phyloP scores from a whole-genome alignment of 2,329 filamentous ascomycete species.

The Pseudocercospora pini-densiflorae region DNA sequence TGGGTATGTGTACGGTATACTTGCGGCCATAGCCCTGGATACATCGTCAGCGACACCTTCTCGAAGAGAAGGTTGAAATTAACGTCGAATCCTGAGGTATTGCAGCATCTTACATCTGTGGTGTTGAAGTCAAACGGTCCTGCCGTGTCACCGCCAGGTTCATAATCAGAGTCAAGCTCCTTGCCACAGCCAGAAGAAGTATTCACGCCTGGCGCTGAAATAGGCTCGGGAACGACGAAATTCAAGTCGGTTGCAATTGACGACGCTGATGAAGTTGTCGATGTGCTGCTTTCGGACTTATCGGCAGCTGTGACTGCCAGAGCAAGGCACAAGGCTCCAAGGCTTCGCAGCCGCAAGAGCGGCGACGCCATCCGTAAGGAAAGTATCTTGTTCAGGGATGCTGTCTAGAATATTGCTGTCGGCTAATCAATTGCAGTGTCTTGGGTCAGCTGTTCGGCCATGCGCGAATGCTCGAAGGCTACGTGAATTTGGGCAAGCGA shows the following conservation, averaged over 20 bases:
- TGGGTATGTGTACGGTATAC: slow-evolving; percentile 45
- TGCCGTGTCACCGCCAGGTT: slow-evolving; percentile 4
- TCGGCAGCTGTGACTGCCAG: not conserved
- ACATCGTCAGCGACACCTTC: not conserved
- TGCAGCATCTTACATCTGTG: not conserved
- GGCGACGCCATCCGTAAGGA: not conserved
- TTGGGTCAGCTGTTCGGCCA: not conserved
- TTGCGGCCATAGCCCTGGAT: slow-evolving; percentile 36
- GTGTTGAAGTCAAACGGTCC: slow-evolving; percentile 7
- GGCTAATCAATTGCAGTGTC: too few species aligned
- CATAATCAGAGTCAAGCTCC: slow-evolving; percentile 5
- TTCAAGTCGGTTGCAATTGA: not conserved
- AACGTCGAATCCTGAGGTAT: not conserved
- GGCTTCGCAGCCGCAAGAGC: not conserved
- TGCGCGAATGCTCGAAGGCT: not conserved
- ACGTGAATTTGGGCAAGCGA: not conserved
- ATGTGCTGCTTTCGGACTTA: not conserved
- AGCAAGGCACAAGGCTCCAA: not conserved
- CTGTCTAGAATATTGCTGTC: not conserved
- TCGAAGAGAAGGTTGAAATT: not conserved
- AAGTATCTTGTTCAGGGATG: not conserved
- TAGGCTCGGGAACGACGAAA: not conserved
- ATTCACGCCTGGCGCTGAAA: not conserved
- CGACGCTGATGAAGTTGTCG: not conserved
- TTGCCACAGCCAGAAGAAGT: slow-evolving; percentile 15